Evolutionary conservation across 306 rosid genomes (phyloP).

Genomic region (Abrus pulchellus): DNA sequence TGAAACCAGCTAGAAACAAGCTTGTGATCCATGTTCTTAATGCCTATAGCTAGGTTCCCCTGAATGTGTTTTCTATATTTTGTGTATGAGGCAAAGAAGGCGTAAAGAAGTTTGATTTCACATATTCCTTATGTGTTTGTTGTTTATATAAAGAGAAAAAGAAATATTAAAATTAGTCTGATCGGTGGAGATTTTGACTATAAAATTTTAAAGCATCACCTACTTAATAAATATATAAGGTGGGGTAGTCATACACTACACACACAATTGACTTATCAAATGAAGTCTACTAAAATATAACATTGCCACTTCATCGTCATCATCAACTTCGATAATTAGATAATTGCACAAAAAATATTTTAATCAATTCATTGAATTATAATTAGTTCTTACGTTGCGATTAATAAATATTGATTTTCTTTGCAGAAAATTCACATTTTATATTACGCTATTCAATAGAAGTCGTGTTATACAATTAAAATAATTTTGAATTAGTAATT

Average conservation of each 20-base stretch:
- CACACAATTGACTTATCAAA: slow-evolving; percentile 29
- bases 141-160: neutral
- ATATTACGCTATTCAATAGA: neutral
- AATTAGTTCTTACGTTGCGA: neutral
- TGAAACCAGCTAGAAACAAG: slow-evolving; percentile 57
- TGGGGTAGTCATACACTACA: neutral
- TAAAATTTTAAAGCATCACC: slow-evolving; percentile 16
- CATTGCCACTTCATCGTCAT: slow-evolving; percentile 10
- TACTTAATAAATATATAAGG: slow-evolving; percentile 17
- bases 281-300: slow-evolving; percentile 11
- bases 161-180: neutral
- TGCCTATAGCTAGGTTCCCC: neutral
- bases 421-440: neutral
- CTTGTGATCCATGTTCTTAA: slow-evolving; percentile 45
- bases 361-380: neutral
- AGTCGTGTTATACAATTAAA: too few relatives aligned
- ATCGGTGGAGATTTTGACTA: neutral
- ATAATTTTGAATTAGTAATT: neutral
- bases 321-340: neutral
- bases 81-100: neutral
- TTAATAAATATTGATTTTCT: neutral
- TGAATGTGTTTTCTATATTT: slow-evolving; percentile 22
- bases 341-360: neutral
- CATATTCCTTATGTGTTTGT: neutral
- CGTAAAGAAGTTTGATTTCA: neutral